Evolutionary conservation across 306 rosid genomes (phyloP).

Genomic region (Begonia loranthoides): DNA sequence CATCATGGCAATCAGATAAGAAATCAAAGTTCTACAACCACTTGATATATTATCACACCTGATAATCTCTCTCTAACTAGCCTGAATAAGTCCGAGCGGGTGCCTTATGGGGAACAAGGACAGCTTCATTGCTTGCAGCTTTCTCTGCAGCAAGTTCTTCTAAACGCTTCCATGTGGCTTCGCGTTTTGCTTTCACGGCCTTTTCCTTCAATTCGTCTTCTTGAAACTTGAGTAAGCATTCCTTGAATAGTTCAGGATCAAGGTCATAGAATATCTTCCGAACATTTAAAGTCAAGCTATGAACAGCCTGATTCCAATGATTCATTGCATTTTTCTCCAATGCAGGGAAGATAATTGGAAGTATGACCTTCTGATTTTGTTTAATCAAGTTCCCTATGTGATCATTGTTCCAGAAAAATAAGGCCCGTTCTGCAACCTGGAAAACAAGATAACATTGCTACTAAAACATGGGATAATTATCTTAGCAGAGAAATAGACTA

Average conservation of each 20-base stretch:
- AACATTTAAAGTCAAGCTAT: slow-evolving; percentile 59
- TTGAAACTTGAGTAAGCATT: slow-evolving; percentile 47
- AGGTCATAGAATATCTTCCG: slow-evolving; percentile 55
- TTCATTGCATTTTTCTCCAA: slow-evolving; percentile 52
- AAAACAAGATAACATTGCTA: background rate
- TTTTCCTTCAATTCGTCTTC: slow-evolving; percentile 40
- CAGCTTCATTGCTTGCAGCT: slow-evolving; percentile 37
- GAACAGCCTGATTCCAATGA: slow-evolving; percentile 86
- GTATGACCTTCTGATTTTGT: slow-evolving; percentile 51
- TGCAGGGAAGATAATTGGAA: slow-evolving; percentile 69
- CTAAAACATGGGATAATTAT: too few relatives aligned
- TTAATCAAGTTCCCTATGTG: slow-evolving; percentile 61
- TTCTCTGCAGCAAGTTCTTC: slow-evolving; percentile 51
- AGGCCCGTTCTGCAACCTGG: slow-evolving; percentile 77
- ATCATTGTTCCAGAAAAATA: slow-evolving; percentile 71
- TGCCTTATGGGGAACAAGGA: slow-evolving; percentile 20
- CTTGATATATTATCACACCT: too few relatives aligned
- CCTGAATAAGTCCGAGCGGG: slow-evolving; percentile 3
- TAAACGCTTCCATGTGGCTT: slow-evolving; percentile 53
- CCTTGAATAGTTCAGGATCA: slow-evolving; percentile 50
- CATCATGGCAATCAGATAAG: too few relatives aligned
- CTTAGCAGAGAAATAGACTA: too few relatives aligned
- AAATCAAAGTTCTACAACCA: too few relatives aligned
- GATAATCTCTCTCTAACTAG: background rate
- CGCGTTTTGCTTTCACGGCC: slow-evolving; percentile 34